These are phyloP conservation scores for Alternaria sp. DNA, from an alignment of 2,329 filamentous ascomycete genomes.

Conservation along the genomic window DNA sequence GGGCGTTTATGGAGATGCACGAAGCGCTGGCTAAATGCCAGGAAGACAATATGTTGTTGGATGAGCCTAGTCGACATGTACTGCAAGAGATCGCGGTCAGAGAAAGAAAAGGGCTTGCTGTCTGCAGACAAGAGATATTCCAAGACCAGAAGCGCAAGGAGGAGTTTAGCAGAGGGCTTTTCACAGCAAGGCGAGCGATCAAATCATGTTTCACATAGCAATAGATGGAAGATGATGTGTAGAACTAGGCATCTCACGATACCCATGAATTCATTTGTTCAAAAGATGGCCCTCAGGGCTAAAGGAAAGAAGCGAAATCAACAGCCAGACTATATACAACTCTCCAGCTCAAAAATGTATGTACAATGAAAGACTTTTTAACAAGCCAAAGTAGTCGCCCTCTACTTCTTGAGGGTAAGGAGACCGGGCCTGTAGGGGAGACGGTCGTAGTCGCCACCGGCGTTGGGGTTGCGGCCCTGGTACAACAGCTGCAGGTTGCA, in stretches of 20 bases:
- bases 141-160: neutral
- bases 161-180: neutral
- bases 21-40: constrained; percentile 7
- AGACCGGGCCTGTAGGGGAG: constrained; percentile 62
- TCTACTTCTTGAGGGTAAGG: constrained; percentile 12
- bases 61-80: neutral
- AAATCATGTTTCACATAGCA: constrained; percentile 6
- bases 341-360: constrained; percentile 5
- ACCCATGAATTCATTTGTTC: neutral
- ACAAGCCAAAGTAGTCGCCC: neutral
- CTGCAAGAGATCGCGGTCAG: constrained; percentile 14
- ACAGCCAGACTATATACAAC: constrained; percentile 6
- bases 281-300: neutral
- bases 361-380: constrained; percentile 7
- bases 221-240: neutral
- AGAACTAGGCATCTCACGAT: neutral
- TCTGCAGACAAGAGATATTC: constrained; percentile 13
- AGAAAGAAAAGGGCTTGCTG: constrained; percentile 14
- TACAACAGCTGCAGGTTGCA: constrained; percentile 71
- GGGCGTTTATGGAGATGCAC: constrained; percentile 39
- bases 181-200: neutral
- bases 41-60: neutral
- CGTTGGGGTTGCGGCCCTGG: constrained; percentile 61
- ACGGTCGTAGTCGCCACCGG: constrained; percentile 55
- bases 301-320: neutral